Evolutionary conservation across 306 rosid species (phyloP).

Genomic region (Quillaja saponaria): DNA sequence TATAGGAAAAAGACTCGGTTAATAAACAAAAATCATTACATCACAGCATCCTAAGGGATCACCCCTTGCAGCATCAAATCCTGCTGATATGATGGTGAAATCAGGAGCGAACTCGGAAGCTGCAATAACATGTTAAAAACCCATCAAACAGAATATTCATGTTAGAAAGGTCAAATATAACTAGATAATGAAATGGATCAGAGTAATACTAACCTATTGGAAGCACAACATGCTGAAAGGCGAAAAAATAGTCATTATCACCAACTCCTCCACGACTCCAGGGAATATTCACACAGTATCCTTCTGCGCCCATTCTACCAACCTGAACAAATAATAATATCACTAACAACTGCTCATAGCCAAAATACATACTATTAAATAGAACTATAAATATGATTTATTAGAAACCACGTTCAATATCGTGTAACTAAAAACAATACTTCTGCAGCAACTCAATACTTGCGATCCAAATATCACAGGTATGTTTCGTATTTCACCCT

Average conservation of each 20-base stretch:
- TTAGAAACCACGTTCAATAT: constrained; percentile 13
- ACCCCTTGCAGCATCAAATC: constrained; percentile 99
- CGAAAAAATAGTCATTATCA: constrained; percentile 84
- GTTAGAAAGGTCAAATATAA: too few species aligned
- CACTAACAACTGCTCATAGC: constrained; percentile 29
- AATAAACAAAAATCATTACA: constrained; percentile 49
- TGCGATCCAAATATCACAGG: constrained; percentile 1
- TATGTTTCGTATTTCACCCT: constrained; percentile 5
- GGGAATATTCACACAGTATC: constrained; percentile 92
- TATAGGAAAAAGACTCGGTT: not conserved
- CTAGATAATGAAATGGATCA: too few species aligned
- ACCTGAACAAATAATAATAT: constrained; percentile 55
- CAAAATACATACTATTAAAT: constrained; percentile 17
- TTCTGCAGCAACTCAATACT: not conserved
- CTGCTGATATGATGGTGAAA: constrained; percentile 92
- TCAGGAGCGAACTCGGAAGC: constrained; percentile 90
- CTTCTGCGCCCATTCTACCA: constrained; percentile 95
- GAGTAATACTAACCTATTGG: constrained; percentile 64
- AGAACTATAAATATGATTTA: constrained; percentile 22
- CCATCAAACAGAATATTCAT: too few species aligned
- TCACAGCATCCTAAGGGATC: constrained; percentile 97
- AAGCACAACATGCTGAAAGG: constrained; percentile 87
- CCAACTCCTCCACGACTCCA: constrained; percentile 93
- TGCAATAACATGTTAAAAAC: constrained; percentile 48
- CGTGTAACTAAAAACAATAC: too few species aligned